Conservation (phyloP, 805 yeast species). For the Priceomyces medius region DNA sequence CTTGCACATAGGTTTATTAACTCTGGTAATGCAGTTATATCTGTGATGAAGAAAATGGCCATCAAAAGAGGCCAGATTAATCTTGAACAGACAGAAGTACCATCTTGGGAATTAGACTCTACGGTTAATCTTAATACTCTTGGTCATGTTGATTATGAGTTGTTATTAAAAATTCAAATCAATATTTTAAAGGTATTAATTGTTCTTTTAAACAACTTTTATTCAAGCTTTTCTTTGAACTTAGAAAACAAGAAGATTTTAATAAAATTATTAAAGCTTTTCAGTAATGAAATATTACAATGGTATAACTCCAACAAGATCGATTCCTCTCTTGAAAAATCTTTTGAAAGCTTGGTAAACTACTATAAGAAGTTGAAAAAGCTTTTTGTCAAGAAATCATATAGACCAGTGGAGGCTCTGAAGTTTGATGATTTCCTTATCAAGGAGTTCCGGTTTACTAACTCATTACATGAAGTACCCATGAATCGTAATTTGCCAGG, state of each 20-base stretch:
- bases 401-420: conserved; percentile 53
- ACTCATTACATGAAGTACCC: conserved; percentile 45
- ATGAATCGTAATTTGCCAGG: conserved; percentile 47
- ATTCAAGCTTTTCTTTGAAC: conserved; percentile 72
- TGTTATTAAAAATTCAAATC: conserved; percentile 73
- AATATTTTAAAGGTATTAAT: conserved; percentile 78
- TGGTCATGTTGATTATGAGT: conserved; percentile 58
- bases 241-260: conserved; percentile 56
- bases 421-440: conserved; percentile 38
- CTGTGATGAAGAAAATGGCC: conserved; percentile 37
- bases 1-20: conserved; percentile 41
- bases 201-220: conserved; percentile 69
- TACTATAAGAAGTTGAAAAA: conserved; percentile 67
- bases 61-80: conserved; percentile 12
- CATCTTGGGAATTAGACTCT: conserved; percentile 56
- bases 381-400: conserved; percentile 65
- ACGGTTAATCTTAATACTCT: conserved; percentile 36
- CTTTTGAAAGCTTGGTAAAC: conserved; percentile 39
- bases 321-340: conserved; percentile 29
- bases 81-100: conserved; percentile 35
- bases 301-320: conserved; percentile 47
- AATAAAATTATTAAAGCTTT: conserved; percentile 61
- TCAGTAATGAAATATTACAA: conserved; percentile 63
- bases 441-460: conserved; percentile 42
- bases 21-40: conserved; percentile 45